phyloP scores from a whole-genome alignment of 176 grass and related monocot species.

The Ampelocalamus luodianensis region DNA sequence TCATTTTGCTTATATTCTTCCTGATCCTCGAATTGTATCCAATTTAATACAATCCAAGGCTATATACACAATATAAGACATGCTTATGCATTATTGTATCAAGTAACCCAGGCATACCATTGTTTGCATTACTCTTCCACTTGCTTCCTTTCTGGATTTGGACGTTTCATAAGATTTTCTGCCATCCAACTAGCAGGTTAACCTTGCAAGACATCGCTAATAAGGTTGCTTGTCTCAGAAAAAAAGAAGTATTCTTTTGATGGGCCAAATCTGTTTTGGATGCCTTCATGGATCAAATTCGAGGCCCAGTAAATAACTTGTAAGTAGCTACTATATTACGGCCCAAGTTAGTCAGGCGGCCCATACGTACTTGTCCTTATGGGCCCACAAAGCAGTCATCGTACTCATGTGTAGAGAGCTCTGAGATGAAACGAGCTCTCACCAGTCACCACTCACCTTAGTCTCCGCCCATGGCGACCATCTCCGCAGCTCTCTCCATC shows the following conservation, averaged over 20 bases:
- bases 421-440: conserved; percentile 31
- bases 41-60: neutral
- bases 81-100: neutral
- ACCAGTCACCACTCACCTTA: conserved; percentile 43
- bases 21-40: neutral
- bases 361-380: neutral
- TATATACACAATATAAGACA: conserved; percentile 4
- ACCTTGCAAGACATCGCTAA: neutral
- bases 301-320: neutral
- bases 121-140: neutral
- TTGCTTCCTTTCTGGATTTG: neutral
- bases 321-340: neutral
- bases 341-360: neutral
- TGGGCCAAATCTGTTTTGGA: neutral
- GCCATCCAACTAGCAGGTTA: neutral
- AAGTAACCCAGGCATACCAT: neutral
- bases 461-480: conserved; percentile 59
- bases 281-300: neutral
- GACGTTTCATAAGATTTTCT: neutral
- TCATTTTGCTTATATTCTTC: neutral
- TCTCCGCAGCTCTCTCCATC: conserved; percentile 49
- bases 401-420: neutral
- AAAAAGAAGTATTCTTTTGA: neutral
- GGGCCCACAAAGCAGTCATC: neutral
- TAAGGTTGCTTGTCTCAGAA: neutral